Evolutionary conservation across 495 filamentous ascomycete species (phyloP), one percentile per base, ranked within the genome.

Genomic region (Hyaloscypha bicolor): DNA sequence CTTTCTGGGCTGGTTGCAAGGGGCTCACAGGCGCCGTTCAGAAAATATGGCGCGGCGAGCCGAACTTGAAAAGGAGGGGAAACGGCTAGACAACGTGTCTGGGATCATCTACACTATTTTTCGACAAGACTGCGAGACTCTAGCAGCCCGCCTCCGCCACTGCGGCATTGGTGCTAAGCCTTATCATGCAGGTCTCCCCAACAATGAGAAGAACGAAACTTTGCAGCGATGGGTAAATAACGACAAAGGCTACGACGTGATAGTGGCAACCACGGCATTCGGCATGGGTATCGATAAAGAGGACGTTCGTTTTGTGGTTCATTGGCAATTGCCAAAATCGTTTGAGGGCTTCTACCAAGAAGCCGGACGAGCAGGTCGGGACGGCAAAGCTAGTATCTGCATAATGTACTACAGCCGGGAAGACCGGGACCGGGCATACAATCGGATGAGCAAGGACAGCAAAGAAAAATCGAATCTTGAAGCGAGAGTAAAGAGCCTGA

Each of bases 211-310:
- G 71, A 87, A 88, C 55, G 85, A 87, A 65, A 84, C 85, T 42
- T 78, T 91, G 35, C 73, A 83, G 4, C 86, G 87, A 39, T 98
- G 94, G 94, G 86, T 95, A 45, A 84, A 85, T 19, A 90, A 91
- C 68, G 82, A 86, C 55, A 79, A 82, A 14, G 87, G 89, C 6
- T 97, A 95, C 75, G 92, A 94, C 71, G 88, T 97, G 58, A 93
- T 97, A 55, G 91, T 97, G 51, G 94, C 94, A 6, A 97, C 94
- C 0, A 97, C 93, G 3, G 94, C 94, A 0, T 97, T 97, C 68
- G 94, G 94, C 8, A 97, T 99, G 94, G 94, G 94, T 4, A 97
- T 99, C 71, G 93, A 97, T 73, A 97, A 97, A 77, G 86, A 94
- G 33, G 88, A 95, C 71, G 94, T 98, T 19, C 87, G 94, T 3